Conservation (phyloP, 768 basidiomycete species). For the Amyloporia xantha region DNA sequence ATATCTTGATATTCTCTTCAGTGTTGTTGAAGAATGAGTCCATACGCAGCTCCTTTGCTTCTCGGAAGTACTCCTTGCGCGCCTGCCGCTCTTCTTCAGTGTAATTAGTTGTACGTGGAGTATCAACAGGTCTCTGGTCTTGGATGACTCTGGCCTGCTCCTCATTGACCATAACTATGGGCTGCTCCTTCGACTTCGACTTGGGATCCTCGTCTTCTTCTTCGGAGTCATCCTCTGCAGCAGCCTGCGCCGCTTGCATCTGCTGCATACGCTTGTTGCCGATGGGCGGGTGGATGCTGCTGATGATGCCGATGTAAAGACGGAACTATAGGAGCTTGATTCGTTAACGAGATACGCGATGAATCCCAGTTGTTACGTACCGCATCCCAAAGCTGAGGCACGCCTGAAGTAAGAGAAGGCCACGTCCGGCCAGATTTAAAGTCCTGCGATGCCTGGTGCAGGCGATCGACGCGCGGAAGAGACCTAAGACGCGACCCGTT, state of each 20-base stretch:
- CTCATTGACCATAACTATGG: slow-evolving; percentile 9
- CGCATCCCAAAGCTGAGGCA: slow-evolving; percentile 56
- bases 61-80: slow-evolving; percentile 15
- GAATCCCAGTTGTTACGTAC: slow-evolving; percentile 30
- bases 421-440: slow-evolving; percentile 41
- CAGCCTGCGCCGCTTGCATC: slow-evolving; percentile 8
- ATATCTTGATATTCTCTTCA: slow-evolving; percentile 49
- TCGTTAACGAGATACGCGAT: too few relatives aligned
- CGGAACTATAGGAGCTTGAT: slow-evolving; percentile 40
- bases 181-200: slow-evolving; percentile 6
- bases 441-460: slow-evolving; percentile 52
- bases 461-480: slow-evolving; percentile 41
- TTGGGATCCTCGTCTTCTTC: slow-evolving; percentile 16
- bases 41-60: slow-evolving; percentile 25
- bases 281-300: slow-evolving; percentile 12
- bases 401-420: slow-evolving; percentile 25
- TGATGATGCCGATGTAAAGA: slow-evolving; percentile 48
- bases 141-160: slow-evolving; percentile 1
- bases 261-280: slow-evolving; percentile 11
- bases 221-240: slow-evolving; percentile 26
- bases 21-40: slow-evolving; percentile 56
- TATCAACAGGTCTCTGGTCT: neutral
- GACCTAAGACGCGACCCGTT: slow-evolving; percentile 26
- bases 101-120: neutral
- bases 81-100: slow-evolving; percentile 12